phyloP scores from a whole-genome alignment of 176 grass and related monocot genomes.

The Aegilops longissima region DNA sequence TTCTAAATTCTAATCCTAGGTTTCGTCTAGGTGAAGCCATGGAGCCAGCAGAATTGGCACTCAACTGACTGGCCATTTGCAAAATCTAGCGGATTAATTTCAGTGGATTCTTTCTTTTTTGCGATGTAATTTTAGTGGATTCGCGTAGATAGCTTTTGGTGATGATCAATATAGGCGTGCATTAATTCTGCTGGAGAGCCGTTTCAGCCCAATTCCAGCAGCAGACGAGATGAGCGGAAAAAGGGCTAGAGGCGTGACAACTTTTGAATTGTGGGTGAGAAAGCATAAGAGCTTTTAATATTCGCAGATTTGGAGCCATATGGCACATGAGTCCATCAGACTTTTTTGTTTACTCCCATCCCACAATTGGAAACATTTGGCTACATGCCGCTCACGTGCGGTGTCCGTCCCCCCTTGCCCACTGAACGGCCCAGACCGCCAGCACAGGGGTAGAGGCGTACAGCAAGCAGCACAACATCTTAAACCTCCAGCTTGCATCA shows the following conservation, averaged over 20 bases:
- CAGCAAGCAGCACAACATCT: not conserved
- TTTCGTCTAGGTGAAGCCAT: not conserved
- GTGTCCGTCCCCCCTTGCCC: not conserved
- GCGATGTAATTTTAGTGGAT: too few relatives aligned
- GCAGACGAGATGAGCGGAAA: not conserved
- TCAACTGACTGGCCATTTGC: not conserved
- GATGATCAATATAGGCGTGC: not conserved
- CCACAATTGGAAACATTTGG: constrained; percentile 10
- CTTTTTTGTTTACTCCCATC: constrained; percentile 14
- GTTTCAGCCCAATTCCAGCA: not conserved
- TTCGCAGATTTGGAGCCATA: not conserved
- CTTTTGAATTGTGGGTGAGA: constrained; percentile 25
- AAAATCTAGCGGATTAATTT: too few relatives aligned
- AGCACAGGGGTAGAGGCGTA: not conserved
- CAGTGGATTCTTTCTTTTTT: not conserved
- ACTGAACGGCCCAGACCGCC: not conserved
- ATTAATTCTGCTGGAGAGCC: too few relatives aligned
- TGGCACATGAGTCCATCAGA: not conserved
- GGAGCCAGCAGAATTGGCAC: not conserved
- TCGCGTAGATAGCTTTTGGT: not conserved
- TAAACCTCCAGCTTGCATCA: not conserved
- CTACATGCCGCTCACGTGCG: constrained; percentile 38
- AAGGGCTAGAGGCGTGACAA: not conserved
- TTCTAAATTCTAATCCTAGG: not conserved
- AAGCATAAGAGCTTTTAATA: not conserved